These are phyloP conservation scores for Wickerhamomyces bovis DNA, from an alignment of 805 yeast genomes.

Conservation along the genomic window DNA sequence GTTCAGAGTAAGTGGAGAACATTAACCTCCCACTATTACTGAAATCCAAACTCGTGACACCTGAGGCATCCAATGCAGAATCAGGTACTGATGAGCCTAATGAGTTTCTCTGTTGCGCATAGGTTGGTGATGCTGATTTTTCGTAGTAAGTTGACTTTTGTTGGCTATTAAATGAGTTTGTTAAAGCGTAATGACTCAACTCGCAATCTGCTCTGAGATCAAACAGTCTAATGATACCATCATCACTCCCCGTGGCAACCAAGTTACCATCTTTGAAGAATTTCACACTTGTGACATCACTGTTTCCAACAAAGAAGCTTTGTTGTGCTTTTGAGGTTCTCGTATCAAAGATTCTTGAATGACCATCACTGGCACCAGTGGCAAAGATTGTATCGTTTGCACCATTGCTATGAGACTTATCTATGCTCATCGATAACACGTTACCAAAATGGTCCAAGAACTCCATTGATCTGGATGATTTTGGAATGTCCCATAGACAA, in stretches of 20 bases:
- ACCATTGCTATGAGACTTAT: conserved; percentile 12
- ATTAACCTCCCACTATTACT: conserved; percentile 69
- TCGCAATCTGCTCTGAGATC: conserved; percentile 77
- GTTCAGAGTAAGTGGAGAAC: conserved; percentile 71
- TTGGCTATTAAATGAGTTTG: conserved; percentile 5
- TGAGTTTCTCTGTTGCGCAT: conserved; percentile 13
- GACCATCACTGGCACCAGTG: conserved; percentile 66
- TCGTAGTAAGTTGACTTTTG: conserved; percentile 12
- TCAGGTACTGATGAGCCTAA: conserved; percentile 6
- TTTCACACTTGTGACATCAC: conserved; percentile 58
- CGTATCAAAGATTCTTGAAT: conserved; percentile 60
- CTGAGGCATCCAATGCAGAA: conserved; percentile 47
- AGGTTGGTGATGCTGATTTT: conserved; percentile 1
- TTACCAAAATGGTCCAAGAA: conserved; percentile 70
- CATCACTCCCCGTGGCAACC: conserved; percentile 74
- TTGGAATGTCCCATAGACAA: conserved; percentile 70
- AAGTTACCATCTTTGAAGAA: conserved; percentile 68
- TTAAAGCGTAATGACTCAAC: conserved; percentile 42
- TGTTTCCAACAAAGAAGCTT: conserved; percentile 47
- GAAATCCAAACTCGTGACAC: conserved; percentile 66
- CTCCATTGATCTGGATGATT: conserved; percentile 46
- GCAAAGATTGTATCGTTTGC: conserved; percentile 34
- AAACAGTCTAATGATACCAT: conserved; percentile 60
- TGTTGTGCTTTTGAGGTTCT: conserved; percentile 42
- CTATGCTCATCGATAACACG: conserved; percentile 45